phyloP scores from a whole-genome alignment of 768 basidiomycete species.

The Solioccasus polychromus region DNA sequence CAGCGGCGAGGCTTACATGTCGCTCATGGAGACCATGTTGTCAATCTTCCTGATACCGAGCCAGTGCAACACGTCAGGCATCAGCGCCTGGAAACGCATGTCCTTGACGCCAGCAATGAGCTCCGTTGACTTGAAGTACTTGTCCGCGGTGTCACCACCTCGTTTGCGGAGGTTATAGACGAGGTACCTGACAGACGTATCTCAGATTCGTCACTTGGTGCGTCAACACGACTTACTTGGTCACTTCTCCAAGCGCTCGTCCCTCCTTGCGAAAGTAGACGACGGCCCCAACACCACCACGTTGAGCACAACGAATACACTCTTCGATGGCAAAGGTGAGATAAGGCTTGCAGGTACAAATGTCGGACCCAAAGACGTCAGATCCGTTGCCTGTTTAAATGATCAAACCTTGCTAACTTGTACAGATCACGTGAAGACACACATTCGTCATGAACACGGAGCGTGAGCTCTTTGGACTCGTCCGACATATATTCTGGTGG shows the following conservation, averaged over 20 bases:
- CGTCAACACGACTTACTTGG: conserved; percentile 53
- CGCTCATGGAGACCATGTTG: conserved; percentile 88
- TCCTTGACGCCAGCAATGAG: conserved; percentile 93
- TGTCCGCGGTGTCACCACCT: conserved; percentile 87
- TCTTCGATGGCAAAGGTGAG: conserved; percentile 92
- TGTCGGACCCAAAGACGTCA: conserved; percentile 93
- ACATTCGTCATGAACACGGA: conserved; percentile 96
- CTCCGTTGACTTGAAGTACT: conserved; percentile 94
- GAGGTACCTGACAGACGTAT: conserved; percentile 55
- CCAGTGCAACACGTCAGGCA: conserved; percentile 98
- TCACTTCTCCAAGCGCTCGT: conserved; percentile 89
- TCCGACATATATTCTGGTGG: conserved; percentile 77
- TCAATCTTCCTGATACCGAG: conserved; percentile 88
- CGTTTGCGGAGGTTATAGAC: conserved; percentile 97
- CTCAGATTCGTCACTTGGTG: background rate
- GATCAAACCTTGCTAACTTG: background rate
- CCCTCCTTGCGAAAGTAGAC: conserved; percentile 96
- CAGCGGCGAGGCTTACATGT: conserved; percentile 64
- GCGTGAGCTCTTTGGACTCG: conserved; percentile 73
- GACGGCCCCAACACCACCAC: conserved; percentile 88
- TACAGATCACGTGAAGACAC: conserved; percentile 16
- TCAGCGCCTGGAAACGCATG: conserved; percentile 91
- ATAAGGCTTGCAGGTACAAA: conserved; percentile 92
- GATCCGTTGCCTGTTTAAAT: conserved; percentile 74
- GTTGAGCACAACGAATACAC: conserved; percentile 78